Evolutionary conservation across 2,329 filamentous ascomycete genomes (phyloP).

Genomic region (Colletotrichum zoysiae): DNA sequence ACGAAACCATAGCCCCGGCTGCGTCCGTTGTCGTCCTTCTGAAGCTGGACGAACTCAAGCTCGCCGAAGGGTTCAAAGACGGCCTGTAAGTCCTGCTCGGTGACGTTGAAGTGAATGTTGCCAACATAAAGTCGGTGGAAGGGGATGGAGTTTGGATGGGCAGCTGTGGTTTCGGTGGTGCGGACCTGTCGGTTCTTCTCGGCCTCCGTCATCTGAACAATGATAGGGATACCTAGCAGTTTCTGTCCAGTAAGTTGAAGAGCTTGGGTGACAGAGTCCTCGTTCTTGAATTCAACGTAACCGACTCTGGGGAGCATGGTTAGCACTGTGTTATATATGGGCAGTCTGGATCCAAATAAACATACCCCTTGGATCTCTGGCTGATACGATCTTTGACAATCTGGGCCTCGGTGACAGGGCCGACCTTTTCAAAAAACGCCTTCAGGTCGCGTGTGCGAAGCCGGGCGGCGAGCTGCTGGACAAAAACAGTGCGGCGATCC

Average conservation of each 20-base stretch:
- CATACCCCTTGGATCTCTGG: conserved; percentile 96
- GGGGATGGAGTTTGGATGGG: conserved; percentile 84
- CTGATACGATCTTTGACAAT: conserved; percentile 99
- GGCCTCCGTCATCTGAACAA: conserved; percentile 97
- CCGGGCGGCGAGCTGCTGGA: conserved; percentile 96
- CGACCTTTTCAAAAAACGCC: conserved; percentile 94
- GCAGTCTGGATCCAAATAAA: conserved; percentile 13
- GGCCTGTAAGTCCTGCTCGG: conserved; percentile 93
- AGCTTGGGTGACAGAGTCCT: conserved; percentile 92
- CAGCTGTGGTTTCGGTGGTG: conserved; percentile 76
- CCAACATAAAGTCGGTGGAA: conserved; percentile 99
- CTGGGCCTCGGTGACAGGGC: conserved; percentile 95
- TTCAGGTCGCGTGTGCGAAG: conserved; percentile 93
- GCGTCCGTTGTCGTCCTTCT: conserved; percentile 92
- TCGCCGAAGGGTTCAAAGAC: conserved; percentile 98
- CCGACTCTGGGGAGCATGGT: conserved; percentile 77
- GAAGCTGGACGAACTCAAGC: conserved; percentile 96
- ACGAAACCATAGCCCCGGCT: conserved; percentile 98
- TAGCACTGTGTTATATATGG: conserved; percentile 49
- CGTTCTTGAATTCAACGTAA: conserved; percentile 98
- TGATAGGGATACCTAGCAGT: conserved; percentile 97
- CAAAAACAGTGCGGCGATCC: conserved; percentile 96
- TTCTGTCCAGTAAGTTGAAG: conserved; percentile 99
- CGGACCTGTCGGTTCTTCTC: conserved; percentile 99
- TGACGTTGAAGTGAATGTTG: conserved; percentile 99